phyloP scores from a whole-genome alignment of 192 early-diverging fungal species.

The Coemansia sp. region DNA sequence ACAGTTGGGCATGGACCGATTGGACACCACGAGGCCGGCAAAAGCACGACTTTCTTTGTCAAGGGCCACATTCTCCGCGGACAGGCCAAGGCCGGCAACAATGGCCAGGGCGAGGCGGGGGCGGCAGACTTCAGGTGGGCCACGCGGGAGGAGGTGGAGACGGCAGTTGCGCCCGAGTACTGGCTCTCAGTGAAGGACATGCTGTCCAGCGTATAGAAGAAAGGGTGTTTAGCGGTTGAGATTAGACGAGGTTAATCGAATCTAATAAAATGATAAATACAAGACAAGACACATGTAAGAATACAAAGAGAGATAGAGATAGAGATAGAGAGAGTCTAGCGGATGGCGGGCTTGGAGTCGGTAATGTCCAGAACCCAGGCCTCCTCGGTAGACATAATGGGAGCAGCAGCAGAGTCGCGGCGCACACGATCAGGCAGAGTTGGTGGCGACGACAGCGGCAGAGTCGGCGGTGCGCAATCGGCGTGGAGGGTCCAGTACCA shows the following conservation, averaged over 20 bases:
- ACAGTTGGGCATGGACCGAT: conserved; percentile 83
- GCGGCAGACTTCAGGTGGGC: conserved; percentile 49
- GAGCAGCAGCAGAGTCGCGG: too few relatives aligned
- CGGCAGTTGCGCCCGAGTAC: conserved; percentile 38
- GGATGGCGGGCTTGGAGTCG: conserved; percentile 9
- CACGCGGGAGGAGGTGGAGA: conserved; percentile 48
- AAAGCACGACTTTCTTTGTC: conserved; percentile 78
- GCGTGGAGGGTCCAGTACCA: conserved; percentile 48
- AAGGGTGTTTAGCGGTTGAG: not conserved
- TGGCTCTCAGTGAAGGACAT: conserved; percentile 48
- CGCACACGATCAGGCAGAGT: too few relatives aligned
- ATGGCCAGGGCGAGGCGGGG: not conserved
- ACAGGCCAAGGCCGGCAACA: conserved; percentile 47
- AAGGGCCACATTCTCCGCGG: conserved; percentile 80
- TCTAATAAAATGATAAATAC: not conserved
- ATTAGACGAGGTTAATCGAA: not conserved
- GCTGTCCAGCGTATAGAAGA: conserved; percentile 30
- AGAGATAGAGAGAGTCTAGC: not conserved
- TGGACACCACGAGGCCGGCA: conserved; percentile 60
- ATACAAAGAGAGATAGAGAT: not conserved
- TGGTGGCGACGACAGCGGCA: too few relatives aligned
- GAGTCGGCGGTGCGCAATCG: conserved; percentile 5
- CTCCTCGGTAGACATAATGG: conserved; percentile 1
- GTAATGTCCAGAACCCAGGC: conserved; percentile 11
- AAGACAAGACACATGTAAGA: not conserved